Conservation (phyloP, 2,329 filamentous ascomycete genomes). For the Neofusicoccum cordaticola region DNA sequence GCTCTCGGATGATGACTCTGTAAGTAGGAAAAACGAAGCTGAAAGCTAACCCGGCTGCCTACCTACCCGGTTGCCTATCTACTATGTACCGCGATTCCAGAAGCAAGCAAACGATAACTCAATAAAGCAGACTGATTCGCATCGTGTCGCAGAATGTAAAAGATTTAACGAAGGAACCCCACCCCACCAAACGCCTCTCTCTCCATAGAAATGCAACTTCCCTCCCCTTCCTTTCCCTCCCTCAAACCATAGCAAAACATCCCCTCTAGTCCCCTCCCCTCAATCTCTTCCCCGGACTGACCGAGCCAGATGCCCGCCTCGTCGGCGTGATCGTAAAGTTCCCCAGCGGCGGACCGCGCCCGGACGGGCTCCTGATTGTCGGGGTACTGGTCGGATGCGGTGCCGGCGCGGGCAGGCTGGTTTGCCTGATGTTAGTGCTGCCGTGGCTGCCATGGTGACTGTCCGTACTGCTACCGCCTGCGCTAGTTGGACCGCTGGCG, state of each 20-base stretch:
- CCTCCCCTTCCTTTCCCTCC: not conserved
- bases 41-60: too few species aligned
- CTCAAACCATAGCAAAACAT: not conserved
- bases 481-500: not conserved
- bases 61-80: too few species aligned
- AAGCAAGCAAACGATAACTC: too few species aligned
- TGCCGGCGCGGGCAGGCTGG: not conserved
- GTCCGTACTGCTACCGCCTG: not conserved
- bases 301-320: not conserved
- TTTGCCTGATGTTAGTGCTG: not conserved
- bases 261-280: not conserved
- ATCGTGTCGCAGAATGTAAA: too few species aligned
- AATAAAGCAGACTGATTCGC: too few species aligned
- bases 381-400: not conserved
- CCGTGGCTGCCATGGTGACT: not conserved
- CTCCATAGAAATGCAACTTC: not conserved
- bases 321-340: slow-evolving; percentile 10
- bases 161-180: too few species aligned
- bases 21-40: too few species aligned
- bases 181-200: not conserved
- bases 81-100: too few species aligned
- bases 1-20: too few species aligned
- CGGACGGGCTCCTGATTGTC: not conserved
- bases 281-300: slow-evolving; percentile 4
- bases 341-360: slow-evolving; percentile 9